Conservation (phyloP, 2,329 filamentous ascomycete species). For the Fusarium sambucinum region DNA sequence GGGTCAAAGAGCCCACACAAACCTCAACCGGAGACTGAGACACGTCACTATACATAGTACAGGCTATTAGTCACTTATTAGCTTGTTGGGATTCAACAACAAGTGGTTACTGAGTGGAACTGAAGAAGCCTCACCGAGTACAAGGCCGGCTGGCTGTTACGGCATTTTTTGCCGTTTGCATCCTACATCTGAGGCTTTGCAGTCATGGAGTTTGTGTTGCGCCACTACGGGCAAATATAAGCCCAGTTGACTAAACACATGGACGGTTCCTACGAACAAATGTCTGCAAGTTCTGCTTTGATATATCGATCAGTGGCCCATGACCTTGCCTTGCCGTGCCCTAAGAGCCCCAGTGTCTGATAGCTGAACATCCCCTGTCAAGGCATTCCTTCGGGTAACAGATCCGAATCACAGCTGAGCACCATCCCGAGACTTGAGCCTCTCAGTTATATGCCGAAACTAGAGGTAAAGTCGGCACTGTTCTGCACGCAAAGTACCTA, state of each 20-base stretch:
- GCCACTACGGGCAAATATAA: not conserved
- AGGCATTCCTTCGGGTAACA: not conserved
- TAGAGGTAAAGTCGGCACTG: not conserved
- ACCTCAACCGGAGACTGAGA: conserved; percentile 13
- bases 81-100: not conserved
- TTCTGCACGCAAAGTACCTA: conserved; percentile 1
- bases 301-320: not conserved
- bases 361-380: not conserved
- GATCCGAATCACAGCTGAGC: not conserved
- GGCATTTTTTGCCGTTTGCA: conserved; percentile 2
- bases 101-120: conserved; percentile 5
- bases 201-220: not conserved
- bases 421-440: not conserved
- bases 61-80: conserved; percentile 7
- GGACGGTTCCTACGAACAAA: not conserved
- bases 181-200: not conserved
- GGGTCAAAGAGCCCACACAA: conserved; percentile 23
- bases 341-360: not conserved
- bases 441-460: not conserved
- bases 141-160: not conserved
- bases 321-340: not conserved
- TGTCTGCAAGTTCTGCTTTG: not conserved
- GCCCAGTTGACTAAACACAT: not conserved
- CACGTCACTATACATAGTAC: conserved; percentile 15
- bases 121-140: not conserved